Base-by-base conservation (phyloP, 192 early-diverging fungal species). In the Diversispora eburnea region DNA sequence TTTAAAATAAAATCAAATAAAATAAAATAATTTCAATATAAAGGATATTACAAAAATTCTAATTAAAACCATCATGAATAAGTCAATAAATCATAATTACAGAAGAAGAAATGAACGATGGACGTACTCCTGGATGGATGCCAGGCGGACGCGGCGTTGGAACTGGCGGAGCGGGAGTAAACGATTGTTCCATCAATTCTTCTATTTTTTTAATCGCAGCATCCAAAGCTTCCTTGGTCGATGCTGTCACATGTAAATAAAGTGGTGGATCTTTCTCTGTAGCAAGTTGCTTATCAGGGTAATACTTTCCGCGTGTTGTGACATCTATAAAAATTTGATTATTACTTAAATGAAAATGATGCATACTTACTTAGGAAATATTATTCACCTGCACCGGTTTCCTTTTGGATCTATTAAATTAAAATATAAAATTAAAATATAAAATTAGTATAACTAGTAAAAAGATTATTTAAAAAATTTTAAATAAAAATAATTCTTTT, bases 271-370 rank as follows among this genome's bases (percentile, higher is more conserved):
- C 90, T 7, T 83, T 86, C 12, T 88, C 88, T 13, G 90, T 93
- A 10, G 92, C 91, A n/a, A 90, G 55, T 49, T 76, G 84, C 6
- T 85, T 76, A 75, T 95, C 87, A 39, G 87, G 80, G 77, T 94
- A 95, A 79, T 92, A 92, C 65, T 89, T 89, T 76, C 94, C 94
- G 49, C 90, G 80, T n/a, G 93, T 94, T 3, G 88, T 90, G 19
- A 95, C 85, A 75, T 90, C 90, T 78, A 63, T 45, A 43, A 17
- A 43, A n/a, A 5, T 7, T 1, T 19, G 5, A 41, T 59, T 13
- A n/a, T 47, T 47, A 3, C 43, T 20, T 47, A 19, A 20, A 64
- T 15, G 20, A 58, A 72, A 45, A 0, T 25, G 8, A 33, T 17
- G 67, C 9, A 54, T 39, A 49, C 1, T 54, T 41, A 33, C 6